Base-by-base conservation (phyloP, 2,329 filamentous ascomycete genomes). In the Aspergillus hiratsukae region DNA sequence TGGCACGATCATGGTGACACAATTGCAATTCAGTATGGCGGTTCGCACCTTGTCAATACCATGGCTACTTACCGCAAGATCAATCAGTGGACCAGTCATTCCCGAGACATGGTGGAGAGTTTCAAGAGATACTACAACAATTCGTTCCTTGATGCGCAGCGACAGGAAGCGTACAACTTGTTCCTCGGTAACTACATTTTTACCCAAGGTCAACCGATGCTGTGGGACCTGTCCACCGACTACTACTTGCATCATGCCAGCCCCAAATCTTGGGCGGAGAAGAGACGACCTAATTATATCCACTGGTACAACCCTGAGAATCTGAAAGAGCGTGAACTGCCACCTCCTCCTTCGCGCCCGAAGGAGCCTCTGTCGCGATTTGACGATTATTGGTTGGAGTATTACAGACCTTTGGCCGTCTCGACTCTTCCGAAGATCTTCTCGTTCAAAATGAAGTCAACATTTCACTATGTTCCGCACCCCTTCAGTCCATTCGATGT, bases 81-180 rank as follows among this genome's bases (percentile, higher is more conserved):
- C 72, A 97, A 97, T 64, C 93, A 97, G 72, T 99, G 94, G 94
- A 96, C 91, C 25, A 96, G 91, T 66, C 91, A 96, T 72, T 97
- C 93, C 2, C 84, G 94, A 63, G 94, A 99, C 72, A 97, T 99
- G 93, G 92, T 99, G 23, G 94, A 99, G 76, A 96, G 91, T 72
- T 97, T 99, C 79, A 99, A 97, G 73, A 85, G 94, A 28, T 99
- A 97, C 73, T 99, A 99, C 74, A 96, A 97, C 76, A 99, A 99
- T 69, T 96, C 93, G 0, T 99, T 99, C 71, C 83, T 99, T 8
- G 94, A 99, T 72, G 92, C 89, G n/a, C 94, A 99, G 70, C 86
- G 94, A 31, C 94, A 99, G 74, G 94, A 99, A 74, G 94, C 94
- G 0, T 97, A 97, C 74, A 99, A 99, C 64, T 80, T 99, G 9